A percentile compares a stretch with the other conserved stretches of the same genome.
These are phyloP conservation scores for Verbascum thapsus DNA, from an alignment of 257 asterid species.

Conservation along the genomic window DNA sequence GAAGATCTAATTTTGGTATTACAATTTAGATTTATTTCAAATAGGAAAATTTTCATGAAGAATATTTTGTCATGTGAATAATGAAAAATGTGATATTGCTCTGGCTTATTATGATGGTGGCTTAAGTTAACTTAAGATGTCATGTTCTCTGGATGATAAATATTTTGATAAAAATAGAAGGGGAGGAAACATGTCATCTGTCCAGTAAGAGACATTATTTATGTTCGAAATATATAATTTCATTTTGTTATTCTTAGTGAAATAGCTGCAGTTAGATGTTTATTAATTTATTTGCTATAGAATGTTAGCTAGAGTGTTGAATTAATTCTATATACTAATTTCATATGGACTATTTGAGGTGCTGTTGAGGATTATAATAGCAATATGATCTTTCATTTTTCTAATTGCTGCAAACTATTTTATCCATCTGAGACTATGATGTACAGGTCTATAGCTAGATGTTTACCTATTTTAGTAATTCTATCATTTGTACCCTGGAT, in stretches of 20 bases:
- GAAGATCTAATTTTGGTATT: too few species aligned
- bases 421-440: constrained; percentile 17
- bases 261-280: neutral
- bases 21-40: neutral
- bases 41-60: neutral
- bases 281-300: constrained; percentile 8
- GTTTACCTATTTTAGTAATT: constrained; percentile 6
- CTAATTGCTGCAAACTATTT: constrained; percentile 16
- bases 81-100: constrained; percentile 3
- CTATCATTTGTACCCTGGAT: constrained; percentile 18
- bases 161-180: neutral
- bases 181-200: constrained; percentile 4
- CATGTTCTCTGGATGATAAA: constrained; percentile 6
- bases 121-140: neutral
- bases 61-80: constrained; percentile 2
- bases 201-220: constrained; percentile 5
- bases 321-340: constrained; percentile 10
- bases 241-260: neutral
- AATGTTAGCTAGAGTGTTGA: constrained; percentile 6
- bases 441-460: constrained; percentile 23
- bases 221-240: neutral
- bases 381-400: constrained; percentile 22
- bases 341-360: constrained; percentile 20
- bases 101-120: neutral
- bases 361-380: constrained; percentile 13